Base-by-base conservation (phyloP, 441 rosid species). In the Erodium texanum region DNA sequence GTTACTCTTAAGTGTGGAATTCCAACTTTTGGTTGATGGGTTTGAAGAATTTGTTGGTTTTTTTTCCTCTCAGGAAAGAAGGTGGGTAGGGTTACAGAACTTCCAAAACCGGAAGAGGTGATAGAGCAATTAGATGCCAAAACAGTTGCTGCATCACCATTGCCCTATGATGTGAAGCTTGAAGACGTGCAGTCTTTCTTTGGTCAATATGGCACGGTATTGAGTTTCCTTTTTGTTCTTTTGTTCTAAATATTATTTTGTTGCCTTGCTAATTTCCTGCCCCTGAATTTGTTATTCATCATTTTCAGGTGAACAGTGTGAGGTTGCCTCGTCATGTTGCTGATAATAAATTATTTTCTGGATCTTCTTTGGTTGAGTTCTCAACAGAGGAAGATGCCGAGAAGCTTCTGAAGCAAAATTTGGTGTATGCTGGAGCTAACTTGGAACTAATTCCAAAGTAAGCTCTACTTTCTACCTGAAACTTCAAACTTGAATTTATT, bases 361-460 rank as follows among this genome's bases (percentile, higher is more conserved):
- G 86, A 68, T 81, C 83, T 69, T 85, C 85, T 69, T 79, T 86
- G 79, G 74, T 82, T 69, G 90, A 84, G 65, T 81, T 86, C 62
- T 78, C 90, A 3, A 72, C 83, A 66, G 82, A 75, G 43, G 76
- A 70, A 74, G 88, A 81, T 64, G 71, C 80, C 66, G 68, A 69
- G 27, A 70, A 73, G 67, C 24, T 81, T 66, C 74, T 82, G 76
- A 75, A 73, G 64, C 76, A 75, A 77, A 69, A 24, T n/a, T 67
- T 86, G 32, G 81, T 74, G 36, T 84, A 76, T 73, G 76, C 77
- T 41, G 84, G 84, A 32, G 83, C 81, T 48, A 56, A 75, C 34
- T 69, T 84, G 75, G 74, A 71, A 22, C 68, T 86, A 61, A 71
- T 68, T 64, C 75, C 85, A 66, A 86, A 80, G 86, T 82, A 68